Evolutionary conservation across 2,329 filamentous ascomycete genomes (phyloP).

Genomic region (Acrodontium crateriforme): DNA sequence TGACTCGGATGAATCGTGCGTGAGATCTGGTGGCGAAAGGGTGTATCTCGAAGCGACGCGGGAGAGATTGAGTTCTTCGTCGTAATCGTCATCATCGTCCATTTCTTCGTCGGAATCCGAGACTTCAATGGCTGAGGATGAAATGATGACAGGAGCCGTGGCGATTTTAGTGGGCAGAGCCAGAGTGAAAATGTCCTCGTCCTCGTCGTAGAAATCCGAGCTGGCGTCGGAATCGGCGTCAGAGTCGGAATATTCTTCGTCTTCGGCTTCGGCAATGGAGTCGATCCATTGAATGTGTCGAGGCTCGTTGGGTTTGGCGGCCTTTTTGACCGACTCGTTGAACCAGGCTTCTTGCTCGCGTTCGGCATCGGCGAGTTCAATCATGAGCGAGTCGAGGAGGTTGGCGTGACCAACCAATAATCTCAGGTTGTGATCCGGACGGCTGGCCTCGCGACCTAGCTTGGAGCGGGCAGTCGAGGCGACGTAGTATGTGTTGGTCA

Average conservation of each 20-base stretch:
- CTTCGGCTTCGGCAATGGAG: slow-evolving; percentile 59
- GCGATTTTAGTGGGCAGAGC: slow-evolving; percentile 26
- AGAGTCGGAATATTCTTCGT: slow-evolving; percentile 47
- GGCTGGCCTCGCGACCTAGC: slow-evolving; percentile 83
- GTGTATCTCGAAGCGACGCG: slow-evolving; percentile 29
- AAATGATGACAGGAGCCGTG: slow-evolving; percentile 28
- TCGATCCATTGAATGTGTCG: slow-evolving; percentile 83
- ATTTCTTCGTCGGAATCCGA: slow-evolving; percentile 25
- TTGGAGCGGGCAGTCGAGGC: slow-evolving; percentile 93
- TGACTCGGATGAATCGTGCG: slow-evolving; percentile 29
- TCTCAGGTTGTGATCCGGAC: slow-evolving; percentile 85
- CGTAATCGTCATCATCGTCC: slow-evolving; percentile 30
- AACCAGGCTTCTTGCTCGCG: slow-evolving; percentile 95
- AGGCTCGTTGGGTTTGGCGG: slow-evolving; percentile 45
- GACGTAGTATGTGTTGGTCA: slow-evolving; percentile 97
- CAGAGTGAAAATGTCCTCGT: slow-evolving; percentile 29
- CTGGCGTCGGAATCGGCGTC: slow-evolving; percentile 33
- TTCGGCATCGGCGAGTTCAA: slow-evolving; percentile 82
- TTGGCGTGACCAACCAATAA: slow-evolving; percentile 96
- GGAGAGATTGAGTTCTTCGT: slow-evolving; percentile 34
- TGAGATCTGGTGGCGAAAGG: slow-evolving; percentile 35
- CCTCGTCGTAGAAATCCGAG: slow-evolving; percentile 39
- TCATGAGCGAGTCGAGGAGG: slow-evolving; percentile 89
- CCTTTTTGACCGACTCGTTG: slow-evolving; percentile 81
- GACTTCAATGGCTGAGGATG: slow-evolving; percentile 29